Percentiles rank a stretch among this genome's conserved stretches.
phyloP scores from a whole-genome alignment of 2,329 filamentous ascomycete genomes.

The Cladosporium sp. region DNA sequence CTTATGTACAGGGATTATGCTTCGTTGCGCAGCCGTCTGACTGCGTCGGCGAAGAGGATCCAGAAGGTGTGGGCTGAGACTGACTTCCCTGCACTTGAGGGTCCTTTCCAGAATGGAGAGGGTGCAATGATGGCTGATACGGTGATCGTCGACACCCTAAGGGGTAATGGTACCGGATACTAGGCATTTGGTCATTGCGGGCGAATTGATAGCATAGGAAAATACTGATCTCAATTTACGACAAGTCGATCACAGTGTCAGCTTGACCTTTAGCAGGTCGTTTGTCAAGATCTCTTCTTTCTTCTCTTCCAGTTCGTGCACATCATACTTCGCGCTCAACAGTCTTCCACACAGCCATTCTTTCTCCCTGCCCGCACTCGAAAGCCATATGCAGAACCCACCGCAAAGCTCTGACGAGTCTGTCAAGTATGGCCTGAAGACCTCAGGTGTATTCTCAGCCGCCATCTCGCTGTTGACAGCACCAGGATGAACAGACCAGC shows the following conservation, averaged over 20 bases:
- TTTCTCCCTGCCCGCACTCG: conserved; percentile 24
- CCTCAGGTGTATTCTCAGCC: conserved; percentile 30
- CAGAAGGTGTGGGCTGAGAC: conserved; percentile 13
- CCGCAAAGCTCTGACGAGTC: conserved; percentile 33
- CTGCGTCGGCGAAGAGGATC: conserved; percentile 9
- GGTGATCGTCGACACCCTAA: conserved; percentile 2
- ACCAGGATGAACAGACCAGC: conserved; percentile 35
- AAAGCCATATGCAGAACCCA: conserved; percentile 32
- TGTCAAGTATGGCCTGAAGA: conserved; percentile 19
- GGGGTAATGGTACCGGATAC: conserved; percentile 6
- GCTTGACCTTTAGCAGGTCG: conserved; percentile 35
- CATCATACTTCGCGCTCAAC: conserved; percentile 36
- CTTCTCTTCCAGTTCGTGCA: conserved; percentile 30
- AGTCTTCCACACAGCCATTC: conserved; percentile 37
- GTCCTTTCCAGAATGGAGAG: conserved; percentile 4
- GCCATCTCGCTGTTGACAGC: conserved; percentile 36
- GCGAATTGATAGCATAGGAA: not conserved
- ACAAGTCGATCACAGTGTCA: conserved; percentile 11
- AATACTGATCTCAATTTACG: not conserved
- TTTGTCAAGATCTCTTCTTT: conserved; percentile 32
- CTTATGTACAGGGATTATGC: conserved; percentile 13
- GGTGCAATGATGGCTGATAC: conserved; percentile 1
- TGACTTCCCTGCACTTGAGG: conserved; percentile 7
- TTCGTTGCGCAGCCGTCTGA: not conserved
- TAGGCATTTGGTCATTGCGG: not conserved